Conservation (phyloP, 1,139 yeast genomes). For the Candida glucosophila region DNA sequence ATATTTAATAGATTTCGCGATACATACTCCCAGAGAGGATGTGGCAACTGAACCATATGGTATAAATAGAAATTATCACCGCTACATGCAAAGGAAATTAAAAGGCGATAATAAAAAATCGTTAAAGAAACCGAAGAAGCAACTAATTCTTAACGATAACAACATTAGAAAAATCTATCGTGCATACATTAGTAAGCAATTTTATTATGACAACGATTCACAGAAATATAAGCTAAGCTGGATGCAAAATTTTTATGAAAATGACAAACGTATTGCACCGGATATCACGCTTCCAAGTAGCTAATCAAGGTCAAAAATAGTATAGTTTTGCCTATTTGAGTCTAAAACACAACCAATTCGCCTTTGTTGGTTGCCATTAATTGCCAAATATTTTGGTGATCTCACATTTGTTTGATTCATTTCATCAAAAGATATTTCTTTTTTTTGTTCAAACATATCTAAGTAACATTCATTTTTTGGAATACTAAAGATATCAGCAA, state of each 20-base stretch:
- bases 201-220: slow-evolving; percentile 13
- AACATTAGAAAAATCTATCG: slow-evolving; percentile 21
- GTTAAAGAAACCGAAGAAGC: slow-evolving; percentile 22
- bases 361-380: slow-evolving; percentile 13
- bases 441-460: too few species aligned
- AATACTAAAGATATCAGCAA: too few species aligned
- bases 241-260: slow-evolving; percentile 18
- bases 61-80: slow-evolving; percentile 22
- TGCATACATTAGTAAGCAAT: slow-evolving; percentile 25
- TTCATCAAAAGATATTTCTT: too few species aligned
- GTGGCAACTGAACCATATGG: too few species aligned
- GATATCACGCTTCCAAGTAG: slow-evolving; percentile 1
- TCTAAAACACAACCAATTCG: slow-evolving; percentile 35
- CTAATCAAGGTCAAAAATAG: slow-evolving; percentile 16
- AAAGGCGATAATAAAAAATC: too few species aligned
- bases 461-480: too few species aligned
- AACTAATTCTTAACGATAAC: slow-evolving; percentile 22
- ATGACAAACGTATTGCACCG: slow-evolving; percentile 4
- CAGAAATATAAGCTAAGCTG: slow-evolving; percentile 13
- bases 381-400: slow-evolving; percentile 17
- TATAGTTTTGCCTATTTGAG: slow-evolving; percentile 26
- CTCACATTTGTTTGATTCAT: slow-evolving; percentile 2
- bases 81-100: slow-evolving; percentile 18
- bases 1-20: slow-evolving; percentile 11
- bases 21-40: slow-evolving; percentile 6